phyloP scores from a whole-genome alignment of 495 filamentous ascomycete species.

The Aspergillus mulundensis region DNA sequence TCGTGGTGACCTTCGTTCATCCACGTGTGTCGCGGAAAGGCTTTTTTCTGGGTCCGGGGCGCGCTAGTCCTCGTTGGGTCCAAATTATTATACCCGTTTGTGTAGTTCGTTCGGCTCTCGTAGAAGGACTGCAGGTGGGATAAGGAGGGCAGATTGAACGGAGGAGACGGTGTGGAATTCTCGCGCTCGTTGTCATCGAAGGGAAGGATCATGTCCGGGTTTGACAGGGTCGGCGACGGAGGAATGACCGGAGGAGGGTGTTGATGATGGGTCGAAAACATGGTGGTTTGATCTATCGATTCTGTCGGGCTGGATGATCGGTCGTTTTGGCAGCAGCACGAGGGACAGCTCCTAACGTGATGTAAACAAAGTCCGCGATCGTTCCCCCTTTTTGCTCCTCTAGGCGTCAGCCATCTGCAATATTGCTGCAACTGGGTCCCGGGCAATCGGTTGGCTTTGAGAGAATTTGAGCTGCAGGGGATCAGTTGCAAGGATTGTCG shows the following conservation, averaged over 20 bases:
- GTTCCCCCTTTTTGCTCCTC: slow-evolving; percentile 8
- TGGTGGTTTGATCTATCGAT: background rate
- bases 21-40: slow-evolving; percentile 44
- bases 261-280: slow-evolving; percentile 12
- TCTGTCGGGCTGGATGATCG: background rate
- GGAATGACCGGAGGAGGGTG: slow-evolving; percentile 17
- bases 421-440: background rate
- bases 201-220: slow-evolving; percentile 91
- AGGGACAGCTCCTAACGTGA: background rate
- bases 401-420: slow-evolving; percentile 15
- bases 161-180: slow-evolving; percentile 47
- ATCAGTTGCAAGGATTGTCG: slow-evolving; percentile 6
- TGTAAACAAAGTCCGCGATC: slow-evolving; percentile 1
- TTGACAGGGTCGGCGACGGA: slow-evolving; percentile 81
- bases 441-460: slow-evolving; percentile 8
- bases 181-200: slow-evolving; percentile 53
- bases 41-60: slow-evolving; percentile 24
- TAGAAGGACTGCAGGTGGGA: slow-evolving; percentile 35
- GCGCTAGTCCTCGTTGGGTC: slow-evolving; percentile 12
- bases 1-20: slow-evolving; percentile 51
- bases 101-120: slow-evolving; percentile 13
- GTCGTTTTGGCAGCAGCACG: background rate
- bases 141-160: slow-evolving; percentile 39
- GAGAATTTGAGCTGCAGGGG: slow-evolving; percentile 11
- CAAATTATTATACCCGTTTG: slow-evolving; percentile 17